Percentiles rank a stretch among this genome's conserved stretches.
These are phyloP conservation scores for Raffaelea albimanens DNA, from an alignment of 2,329 filamentous ascomycete species.

Conservation along the genomic window DNA sequence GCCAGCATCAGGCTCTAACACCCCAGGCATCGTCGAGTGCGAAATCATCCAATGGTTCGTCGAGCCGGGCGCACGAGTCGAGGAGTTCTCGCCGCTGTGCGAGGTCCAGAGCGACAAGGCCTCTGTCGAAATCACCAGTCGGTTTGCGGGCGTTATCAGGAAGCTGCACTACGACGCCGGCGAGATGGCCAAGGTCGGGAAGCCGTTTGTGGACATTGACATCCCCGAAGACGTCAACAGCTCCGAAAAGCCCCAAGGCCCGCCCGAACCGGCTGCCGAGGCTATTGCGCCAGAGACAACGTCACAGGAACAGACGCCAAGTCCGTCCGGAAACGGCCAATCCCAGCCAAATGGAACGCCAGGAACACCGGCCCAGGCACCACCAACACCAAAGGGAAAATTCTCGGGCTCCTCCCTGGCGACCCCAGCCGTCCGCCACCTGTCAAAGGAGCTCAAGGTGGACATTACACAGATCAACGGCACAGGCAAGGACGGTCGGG, in stretches of 20 bases:
- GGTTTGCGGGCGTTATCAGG: conserved; percentile 91
- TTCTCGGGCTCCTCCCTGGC: conserved; percentile 58
- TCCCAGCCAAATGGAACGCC: background rate
- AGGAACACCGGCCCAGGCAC: too few relatives aligned
- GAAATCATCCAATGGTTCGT: conserved; percentile 99
- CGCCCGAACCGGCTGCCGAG: background rate
- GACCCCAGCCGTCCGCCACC: conserved; percentile 83
- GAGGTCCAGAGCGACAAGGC: conserved; percentile 99
- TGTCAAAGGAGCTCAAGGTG: conserved; percentile 70
- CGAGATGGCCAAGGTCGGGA: conserved; percentile 92
- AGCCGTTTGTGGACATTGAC: conserved; percentile 91
- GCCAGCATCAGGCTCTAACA: too few relatives aligned
- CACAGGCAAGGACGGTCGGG: conserved; percentile 82
- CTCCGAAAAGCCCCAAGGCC: background rate
- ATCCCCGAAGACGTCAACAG: conserved; percentile 64
- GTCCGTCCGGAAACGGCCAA: background rate
- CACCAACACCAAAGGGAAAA: conserved; percentile 40
- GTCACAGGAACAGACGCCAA: background rate
- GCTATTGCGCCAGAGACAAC: conserved; percentile 8
- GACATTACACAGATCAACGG: conserved; percentile 71
- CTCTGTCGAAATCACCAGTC: conserved; percentile 81
- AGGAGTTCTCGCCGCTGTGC: conserved; percentile 96
- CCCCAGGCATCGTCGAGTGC: conserved; percentile 88
- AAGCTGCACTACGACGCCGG: conserved; percentile 93
- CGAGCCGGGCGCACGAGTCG: conserved; percentile 85